Evolutionary conservation across 257 asterid species (phyloP).

Genomic region (Nicotiana obtusifolia): DNA sequence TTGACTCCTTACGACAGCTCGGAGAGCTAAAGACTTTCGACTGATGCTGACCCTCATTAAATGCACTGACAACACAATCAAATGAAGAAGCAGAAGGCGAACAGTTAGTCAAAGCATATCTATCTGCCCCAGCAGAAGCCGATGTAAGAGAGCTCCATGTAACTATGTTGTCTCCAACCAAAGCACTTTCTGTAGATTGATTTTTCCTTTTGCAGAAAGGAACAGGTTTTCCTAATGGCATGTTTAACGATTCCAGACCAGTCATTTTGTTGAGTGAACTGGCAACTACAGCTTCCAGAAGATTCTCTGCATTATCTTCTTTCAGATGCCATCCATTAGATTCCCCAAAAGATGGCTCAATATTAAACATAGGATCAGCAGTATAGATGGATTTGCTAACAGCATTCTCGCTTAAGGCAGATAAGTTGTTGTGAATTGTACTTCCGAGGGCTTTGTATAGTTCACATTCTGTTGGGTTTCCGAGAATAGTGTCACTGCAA

Average conservation of each 20-base stretch:
- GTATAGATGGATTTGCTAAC: constrained; percentile 20
- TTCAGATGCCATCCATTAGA: constrained; percentile 26
- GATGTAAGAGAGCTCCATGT: constrained; percentile 40
- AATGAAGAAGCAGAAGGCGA: constrained; percentile 41
- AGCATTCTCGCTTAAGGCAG: constrained; percentile 24
- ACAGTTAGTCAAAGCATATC: constrained; percentile 14
- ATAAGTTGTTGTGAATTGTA: constrained; percentile 11
- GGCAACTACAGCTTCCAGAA: constrained; percentile 37
- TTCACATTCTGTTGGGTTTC: constrained; percentile 37
- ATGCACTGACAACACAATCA: constrained; percentile 33
- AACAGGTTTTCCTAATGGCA: constrained; percentile 16
- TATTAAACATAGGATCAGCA: constrained; percentile 14
- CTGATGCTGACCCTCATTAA: constrained; percentile 32
- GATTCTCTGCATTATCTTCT: constrained; percentile 32
- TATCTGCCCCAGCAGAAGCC: constrained; percentile 14
- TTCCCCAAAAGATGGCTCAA: constrained; percentile 27
- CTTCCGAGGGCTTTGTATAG: constrained; percentile 41
- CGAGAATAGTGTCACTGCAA: constrained; percentile 22
- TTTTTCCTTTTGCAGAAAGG: constrained; percentile 24
- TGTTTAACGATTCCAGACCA: constrained; percentile 25
- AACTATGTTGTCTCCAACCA: constrained; percentile 24
- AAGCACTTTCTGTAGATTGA: constrained; percentile 25
- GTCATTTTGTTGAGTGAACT: constrained; percentile 30
- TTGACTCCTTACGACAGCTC: constrained; percentile 29
- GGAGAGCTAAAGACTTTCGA: constrained; percentile 25